phyloP scores from a whole-genome alignment of 306 rosid species.

The Trichosanthes truncata region DNA sequence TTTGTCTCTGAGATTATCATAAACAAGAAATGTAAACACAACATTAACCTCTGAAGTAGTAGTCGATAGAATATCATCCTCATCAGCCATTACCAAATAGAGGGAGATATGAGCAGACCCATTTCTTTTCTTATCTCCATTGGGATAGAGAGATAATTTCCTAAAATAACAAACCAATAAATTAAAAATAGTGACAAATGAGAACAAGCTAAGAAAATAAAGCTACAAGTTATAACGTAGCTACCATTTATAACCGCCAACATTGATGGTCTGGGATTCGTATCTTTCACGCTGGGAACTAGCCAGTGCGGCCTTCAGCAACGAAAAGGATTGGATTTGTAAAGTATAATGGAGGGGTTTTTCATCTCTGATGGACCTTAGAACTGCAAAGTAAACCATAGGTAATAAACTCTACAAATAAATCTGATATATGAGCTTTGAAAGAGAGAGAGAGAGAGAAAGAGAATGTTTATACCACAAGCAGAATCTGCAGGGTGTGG shows the following conservation, averaged over 20 bases:
- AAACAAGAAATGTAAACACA: neutral
- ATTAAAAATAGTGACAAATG: too few relatives aligned
- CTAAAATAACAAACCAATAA: too few relatives aligned
- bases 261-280: neutral
- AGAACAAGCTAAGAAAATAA: too few relatives aligned
- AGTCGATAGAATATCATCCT: neutral
- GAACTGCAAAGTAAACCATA: too few relatives aligned
- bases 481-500: too few relatives aligned
- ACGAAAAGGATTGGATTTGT: neutral
- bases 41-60: neutral
- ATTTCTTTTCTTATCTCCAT: neutral
- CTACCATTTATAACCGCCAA: neutral
- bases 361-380: neutral
- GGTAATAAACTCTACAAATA: too few relatives aligned
- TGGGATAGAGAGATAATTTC: too few relatives aligned
- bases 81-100: neutral
- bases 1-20: neutral
- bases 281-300: neutral
- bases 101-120: neutral
- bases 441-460: too few relatives aligned
- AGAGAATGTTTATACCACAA: too few relatives aligned
- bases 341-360: neutral
- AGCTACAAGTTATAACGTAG: too few relatives aligned
- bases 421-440: too few relatives aligned
- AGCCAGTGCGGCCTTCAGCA: neutral